Percentiles rank a stretch among this genome's conserved stretches.
Evolutionary conservation across 345 rosid genomes (phyloP).

Genomic region (Anastatica hierochuntica): DNA sequence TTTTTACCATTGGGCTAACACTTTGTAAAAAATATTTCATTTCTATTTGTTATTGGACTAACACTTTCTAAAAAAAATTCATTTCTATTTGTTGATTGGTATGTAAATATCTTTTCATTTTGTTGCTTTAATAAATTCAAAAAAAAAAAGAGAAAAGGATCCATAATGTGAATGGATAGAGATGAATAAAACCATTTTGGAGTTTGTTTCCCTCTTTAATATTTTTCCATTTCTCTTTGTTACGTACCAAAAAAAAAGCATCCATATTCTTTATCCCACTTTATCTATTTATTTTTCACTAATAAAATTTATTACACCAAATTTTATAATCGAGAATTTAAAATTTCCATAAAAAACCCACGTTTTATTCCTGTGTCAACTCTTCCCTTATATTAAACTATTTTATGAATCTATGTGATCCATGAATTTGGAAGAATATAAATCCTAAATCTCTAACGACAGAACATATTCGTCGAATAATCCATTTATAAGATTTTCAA

Average conservation of each 20-base stretch:
- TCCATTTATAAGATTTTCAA: too few relatives aligned
- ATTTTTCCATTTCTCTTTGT: slow-evolving; percentile 8
- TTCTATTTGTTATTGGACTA: too few relatives aligned
- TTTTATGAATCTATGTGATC: slow-evolving; percentile 9
- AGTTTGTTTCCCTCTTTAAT: slow-evolving; percentile 17
- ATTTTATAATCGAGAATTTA: not conserved
- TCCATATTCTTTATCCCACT: slow-evolving; percentile 18
- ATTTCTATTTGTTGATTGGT: too few relatives aligned
- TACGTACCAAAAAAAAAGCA: slow-evolving; percentile 14
- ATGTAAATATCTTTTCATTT: too few relatives aligned
- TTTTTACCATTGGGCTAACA: too few relatives aligned
- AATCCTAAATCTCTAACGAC: not conserved
- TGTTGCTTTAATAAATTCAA: not conserved
- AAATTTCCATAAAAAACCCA: not conserved
- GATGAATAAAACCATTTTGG: slow-evolving; percentile 13
- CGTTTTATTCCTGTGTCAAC: slow-evolving; percentile 6
- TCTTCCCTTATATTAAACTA: not conserved
- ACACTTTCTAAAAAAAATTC: too few relatives aligned
- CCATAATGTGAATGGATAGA: slow-evolving; percentile 15
- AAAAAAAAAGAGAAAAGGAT: not conserved
- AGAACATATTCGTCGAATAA: slow-evolving; percentile 6
- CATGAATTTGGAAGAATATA: slow-evolving; percentile 1
- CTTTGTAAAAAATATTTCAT: too few relatives aligned
- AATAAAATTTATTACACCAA: not conserved
- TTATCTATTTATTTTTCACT: slow-evolving; percentile 1